Evolutionary conservation across 1,139 yeast species (phyloP).

Genomic region (Sugiyamaella xylanicola): DNA sequence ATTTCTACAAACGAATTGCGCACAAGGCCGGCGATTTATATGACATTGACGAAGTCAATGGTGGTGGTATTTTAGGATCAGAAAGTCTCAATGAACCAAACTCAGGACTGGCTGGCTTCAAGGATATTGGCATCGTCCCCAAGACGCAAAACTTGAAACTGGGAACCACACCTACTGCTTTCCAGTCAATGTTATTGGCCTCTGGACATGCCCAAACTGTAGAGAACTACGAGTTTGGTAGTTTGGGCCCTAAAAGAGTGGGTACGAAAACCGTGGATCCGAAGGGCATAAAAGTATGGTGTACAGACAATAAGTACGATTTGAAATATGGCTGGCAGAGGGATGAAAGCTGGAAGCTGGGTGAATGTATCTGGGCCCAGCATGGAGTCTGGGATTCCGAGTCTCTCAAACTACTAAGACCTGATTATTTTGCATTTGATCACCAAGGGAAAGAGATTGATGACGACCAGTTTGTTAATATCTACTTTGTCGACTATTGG

Average conservation of each 20-base stretch:
- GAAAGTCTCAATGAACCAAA: conserved; percentile 82
- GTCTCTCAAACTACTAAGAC: conserved; percentile 44
- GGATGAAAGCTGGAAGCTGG: conserved; percentile 62
- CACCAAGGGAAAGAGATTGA: conserved; percentile 51
- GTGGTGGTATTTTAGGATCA: conserved; percentile 57
- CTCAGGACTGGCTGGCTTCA: conserved; percentile 38
- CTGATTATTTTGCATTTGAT: conserved; percentile 51
- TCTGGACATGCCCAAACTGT: conserved; percentile 70
- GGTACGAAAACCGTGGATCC: conserved; percentile 66
- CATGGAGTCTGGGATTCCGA: conserved; percentile 71
- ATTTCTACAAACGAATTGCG: conserved; percentile 55
- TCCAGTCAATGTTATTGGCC: conserved; percentile 53
- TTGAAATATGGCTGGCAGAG: conserved; percentile 67
- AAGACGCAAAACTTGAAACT: conserved; percentile 39
- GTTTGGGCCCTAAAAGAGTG: conserved; percentile 71
- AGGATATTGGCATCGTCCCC: conserved; percentile 38
- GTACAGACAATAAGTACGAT: conserved; percentile 51
- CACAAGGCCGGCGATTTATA: conserved; percentile 56
- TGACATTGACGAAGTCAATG: conserved; percentile 31
- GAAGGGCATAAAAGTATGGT: conserved; percentile 67
- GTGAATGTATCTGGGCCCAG: conserved; percentile 72
- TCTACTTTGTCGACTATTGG: conserved; percentile 63
- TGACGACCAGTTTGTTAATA: conserved; percentile 62
- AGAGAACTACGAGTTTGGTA: conserved; percentile 64
- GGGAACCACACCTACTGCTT: conserved; percentile 41